Percentiles rank a stretch among this genome's conserved stretches.
phyloP scores from a whole-genome alignment of 495 filamentous ascomycete genomes.

The Daldinia caldariorum region DNA sequence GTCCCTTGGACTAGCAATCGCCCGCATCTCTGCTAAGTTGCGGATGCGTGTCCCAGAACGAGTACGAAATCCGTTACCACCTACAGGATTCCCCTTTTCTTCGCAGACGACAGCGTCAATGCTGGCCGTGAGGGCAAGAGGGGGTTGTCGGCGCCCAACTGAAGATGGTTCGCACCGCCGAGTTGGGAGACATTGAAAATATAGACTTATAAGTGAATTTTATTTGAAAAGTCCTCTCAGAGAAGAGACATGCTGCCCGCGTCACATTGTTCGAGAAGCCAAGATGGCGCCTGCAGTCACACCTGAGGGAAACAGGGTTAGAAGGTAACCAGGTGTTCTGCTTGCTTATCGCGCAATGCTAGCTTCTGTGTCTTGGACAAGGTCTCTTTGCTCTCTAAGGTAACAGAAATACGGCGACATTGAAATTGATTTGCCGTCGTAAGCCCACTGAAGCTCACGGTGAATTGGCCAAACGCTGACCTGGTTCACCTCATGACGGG shows the following conservation, averaged over 20 bases:
- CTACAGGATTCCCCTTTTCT: conserved; percentile 17
- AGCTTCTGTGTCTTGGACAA: conserved; percentile 27
- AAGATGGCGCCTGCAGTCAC: conserved; percentile 37
- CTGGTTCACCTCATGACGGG: conserved; percentile 18
- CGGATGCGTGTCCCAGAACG: conserved; percentile 24
- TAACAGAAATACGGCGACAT: conserved; percentile 22
- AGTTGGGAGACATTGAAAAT: conserved; percentile 16
- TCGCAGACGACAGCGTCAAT: conserved; percentile 9
- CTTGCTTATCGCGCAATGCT: conserved; percentile 9
- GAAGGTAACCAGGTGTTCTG: conserved; percentile 26
- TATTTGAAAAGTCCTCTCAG: conserved; percentile 2
- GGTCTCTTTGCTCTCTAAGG: conserved; percentile 17
- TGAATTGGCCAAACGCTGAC: conserved; percentile 28
- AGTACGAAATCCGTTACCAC: conserved; percentile 22
- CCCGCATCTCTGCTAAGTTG: conserved; percentile 16
- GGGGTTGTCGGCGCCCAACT: conserved; percentile 11
- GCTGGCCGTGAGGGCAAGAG: conserved; percentile 17
- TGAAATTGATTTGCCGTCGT: conserved; percentile 13
- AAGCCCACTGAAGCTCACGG: conserved; percentile 6
- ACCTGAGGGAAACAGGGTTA: conserved; percentile 30
- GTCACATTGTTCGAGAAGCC: conserved; percentile 35
- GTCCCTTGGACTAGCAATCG: conserved; percentile 4
- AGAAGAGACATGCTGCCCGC: conserved; percentile 10
- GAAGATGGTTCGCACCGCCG: conserved; percentile 17
- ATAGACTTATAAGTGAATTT: conserved; percentile 12